phyloP scores from a whole-genome alignment of 2,329 filamentous ascomycete species.

The Penicillium expansum region DNA sequence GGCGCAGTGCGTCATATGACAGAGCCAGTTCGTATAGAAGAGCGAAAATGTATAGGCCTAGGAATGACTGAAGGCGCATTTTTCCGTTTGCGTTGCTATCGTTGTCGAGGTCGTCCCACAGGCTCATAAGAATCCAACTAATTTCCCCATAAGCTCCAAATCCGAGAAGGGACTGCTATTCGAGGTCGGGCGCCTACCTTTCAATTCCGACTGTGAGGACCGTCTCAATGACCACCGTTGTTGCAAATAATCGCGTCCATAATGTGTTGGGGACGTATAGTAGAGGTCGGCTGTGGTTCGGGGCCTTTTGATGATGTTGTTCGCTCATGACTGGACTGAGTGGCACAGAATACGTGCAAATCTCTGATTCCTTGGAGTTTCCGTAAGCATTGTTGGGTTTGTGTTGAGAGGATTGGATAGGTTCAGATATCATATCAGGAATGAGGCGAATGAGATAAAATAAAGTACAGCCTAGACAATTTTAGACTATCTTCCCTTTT shows the following conservation, averaged over 20 bases:
- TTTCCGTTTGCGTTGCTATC: constrained; percentile 3
- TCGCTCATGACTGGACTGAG: constrained; percentile 1
- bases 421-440: background rate
- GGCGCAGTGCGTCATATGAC: constrained; percentile 21
- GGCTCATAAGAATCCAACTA: constrained; percentile 21
- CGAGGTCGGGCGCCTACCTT: constrained; percentile 10
- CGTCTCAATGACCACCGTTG: constrained; percentile 16
- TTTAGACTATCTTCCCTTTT: background rate
- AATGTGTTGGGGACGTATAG: constrained; percentile 19
- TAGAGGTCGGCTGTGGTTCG: constrained; percentile 5
- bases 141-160: background rate
- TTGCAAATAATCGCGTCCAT: constrained; percentile 19
- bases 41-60: constrained; percentile 22
- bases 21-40: constrained; percentile 20
- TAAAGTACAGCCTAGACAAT: background rate
- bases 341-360: background rate
- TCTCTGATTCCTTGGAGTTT: background rate
- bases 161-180: background rate
- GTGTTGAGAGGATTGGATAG: background rate
- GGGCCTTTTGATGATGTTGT: background rate
- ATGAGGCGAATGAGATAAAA: background rate
- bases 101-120: constrained; percentile 15
- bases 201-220: constrained; percentile 21
- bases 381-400: background rate
- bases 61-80: constrained; percentile 20